Conservation (phyloP, 2,329 filamentous ascomycete species). For the Trichoderma polysporum region DNA sequence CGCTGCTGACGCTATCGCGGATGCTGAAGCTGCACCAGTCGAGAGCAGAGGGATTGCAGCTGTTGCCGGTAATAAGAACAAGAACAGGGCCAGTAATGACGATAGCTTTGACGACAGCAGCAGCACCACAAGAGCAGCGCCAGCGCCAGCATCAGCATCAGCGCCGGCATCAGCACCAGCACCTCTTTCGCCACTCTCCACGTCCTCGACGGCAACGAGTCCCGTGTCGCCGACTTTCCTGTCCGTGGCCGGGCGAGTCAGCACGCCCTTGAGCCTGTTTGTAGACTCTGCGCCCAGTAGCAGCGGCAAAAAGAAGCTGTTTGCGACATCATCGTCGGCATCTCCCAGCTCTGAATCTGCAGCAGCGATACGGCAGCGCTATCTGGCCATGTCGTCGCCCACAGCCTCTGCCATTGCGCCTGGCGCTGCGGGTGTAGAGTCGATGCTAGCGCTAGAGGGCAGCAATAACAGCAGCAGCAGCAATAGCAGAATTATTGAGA, state of each 20-base stretch:
- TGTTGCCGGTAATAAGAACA: not conserved
- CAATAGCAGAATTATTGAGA: no score
- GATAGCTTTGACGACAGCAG: not conserved
- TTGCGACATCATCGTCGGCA: not conserved
- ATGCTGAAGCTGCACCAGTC: not conserved
- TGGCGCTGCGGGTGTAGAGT: not conserved
- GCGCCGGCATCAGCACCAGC: not conserved
- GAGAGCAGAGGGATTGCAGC: not conserved
- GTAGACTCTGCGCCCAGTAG: conserved; percentile 26
- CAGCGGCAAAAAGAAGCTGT: not conserved
- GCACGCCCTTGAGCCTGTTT: conserved; percentile 33
- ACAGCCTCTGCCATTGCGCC: not conserved
- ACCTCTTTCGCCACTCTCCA: conserved; percentile 28
- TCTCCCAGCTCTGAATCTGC: not conserved
- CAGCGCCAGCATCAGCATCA: not conserved
- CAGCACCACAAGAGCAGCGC: not conserved
- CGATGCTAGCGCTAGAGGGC: not conserved
- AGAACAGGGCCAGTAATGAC: not conserved
- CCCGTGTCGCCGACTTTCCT: conserved; percentile 31
- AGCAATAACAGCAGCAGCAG: not conserved
- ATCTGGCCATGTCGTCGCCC: conserved; percentile 21
- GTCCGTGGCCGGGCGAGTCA: conserved; percentile 32
- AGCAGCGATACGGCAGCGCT: conserved; percentile 15
- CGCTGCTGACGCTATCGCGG: conserved; percentile 1
- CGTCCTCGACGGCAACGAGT: conserved; percentile 28